Evolutionary conservation across 192 early-diverging fungal genomes (phyloP), one percentile per base, ranked within the genome.

Genomic region (Ambispora gerdemannii): DNA sequence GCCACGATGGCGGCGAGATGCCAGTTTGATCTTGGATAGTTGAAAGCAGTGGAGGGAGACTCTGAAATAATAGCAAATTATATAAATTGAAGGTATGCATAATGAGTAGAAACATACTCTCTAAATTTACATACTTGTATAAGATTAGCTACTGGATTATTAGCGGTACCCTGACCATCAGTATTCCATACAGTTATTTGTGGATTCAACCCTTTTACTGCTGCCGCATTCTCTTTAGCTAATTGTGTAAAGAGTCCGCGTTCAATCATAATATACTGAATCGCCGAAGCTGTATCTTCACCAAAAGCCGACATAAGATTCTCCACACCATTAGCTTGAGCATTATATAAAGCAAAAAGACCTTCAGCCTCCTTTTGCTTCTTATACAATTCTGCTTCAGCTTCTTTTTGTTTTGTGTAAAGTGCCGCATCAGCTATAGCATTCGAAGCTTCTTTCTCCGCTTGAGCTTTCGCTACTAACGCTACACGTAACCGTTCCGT

Each of bases 211-310:
- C 82, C 82, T 33, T 73, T 63, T 50, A 83, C 73, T 6, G 82
- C 82, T 28, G 83, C 72, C 38, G 82, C 83, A 72, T 84, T 84
- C 35, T 75, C 53, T 27, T 72, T 72, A 34, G 83, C 83, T 24
- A 84, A 70, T 1, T 82, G 80, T 30, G 74, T 69, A 69, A 68
- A 84, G 60, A 79, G 60, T 49, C 83, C 83, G 22, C 72, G 53
- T 36, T 84, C 82, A 60, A 84, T 50, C 83, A 84, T 84, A 38
- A 84, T 35, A 63, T 82, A 84, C 56, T 83, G 80, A 20, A 85
- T 64, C 30, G 69, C 71, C 32, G 78, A 65, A 34, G 3, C 38
- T 43, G 43, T 61, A 64, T 81, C 70, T 4, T 72, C 69, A 38
- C 65, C 67, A 56, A 84, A 78, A 17, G 77, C 71, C 4, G 43